phyloP scores from a whole-genome alignment of 2,329 filamentous ascomycete species.

The Acephala macrosclerotiorum region DNA sequence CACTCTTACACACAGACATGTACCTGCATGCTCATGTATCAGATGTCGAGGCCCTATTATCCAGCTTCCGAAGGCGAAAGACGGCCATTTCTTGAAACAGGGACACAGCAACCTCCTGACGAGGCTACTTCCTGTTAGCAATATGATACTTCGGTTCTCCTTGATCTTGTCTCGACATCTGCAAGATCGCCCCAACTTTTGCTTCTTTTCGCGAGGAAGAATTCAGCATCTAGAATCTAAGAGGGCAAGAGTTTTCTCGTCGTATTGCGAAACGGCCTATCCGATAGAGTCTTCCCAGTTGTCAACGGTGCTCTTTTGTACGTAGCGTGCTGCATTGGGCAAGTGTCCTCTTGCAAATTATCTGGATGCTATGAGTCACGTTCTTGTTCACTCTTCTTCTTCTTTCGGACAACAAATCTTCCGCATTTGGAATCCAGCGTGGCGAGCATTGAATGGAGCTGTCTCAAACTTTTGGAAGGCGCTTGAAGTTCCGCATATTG shows the following conservation, averaged over 20 bases:
- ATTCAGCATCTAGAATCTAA: not conserved
- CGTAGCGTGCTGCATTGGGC: not conserved
- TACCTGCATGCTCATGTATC: conserved; percentile 11
- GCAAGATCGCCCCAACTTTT: not conserved
- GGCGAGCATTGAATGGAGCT: too few relatives aligned
- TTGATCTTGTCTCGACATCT: not conserved
- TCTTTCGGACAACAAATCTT: too few relatives aligned
- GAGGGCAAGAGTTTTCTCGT: not conserved
- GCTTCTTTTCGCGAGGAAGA: not conserved
- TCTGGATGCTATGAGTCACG: too few relatives aligned
- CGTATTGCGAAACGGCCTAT: not conserved
- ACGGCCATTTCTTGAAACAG: conserved; percentile 7
- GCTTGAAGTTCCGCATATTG: too few relatives aligned
- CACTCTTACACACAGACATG: conserved; percentile 3
- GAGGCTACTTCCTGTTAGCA: conserved; percentile 7
- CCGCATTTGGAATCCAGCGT: too few relatives aligned
- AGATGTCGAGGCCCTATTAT: conserved; percentile 1
- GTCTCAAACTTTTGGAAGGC: too few relatives aligned
- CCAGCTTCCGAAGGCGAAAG: conserved; percentile 1
- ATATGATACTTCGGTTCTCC: conserved; percentile 14
- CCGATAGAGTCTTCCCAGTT: not conserved
- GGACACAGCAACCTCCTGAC: conserved; percentile 9
- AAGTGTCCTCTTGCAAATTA: too few relatives aligned
- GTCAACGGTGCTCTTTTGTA: not conserved
- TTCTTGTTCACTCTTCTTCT: too few relatives aligned